These are phyloP conservation scores for Mediolabrus comicus DNA, from an alignment of 108 stramenopile genomes.

Conservation along the genomic window DNA sequence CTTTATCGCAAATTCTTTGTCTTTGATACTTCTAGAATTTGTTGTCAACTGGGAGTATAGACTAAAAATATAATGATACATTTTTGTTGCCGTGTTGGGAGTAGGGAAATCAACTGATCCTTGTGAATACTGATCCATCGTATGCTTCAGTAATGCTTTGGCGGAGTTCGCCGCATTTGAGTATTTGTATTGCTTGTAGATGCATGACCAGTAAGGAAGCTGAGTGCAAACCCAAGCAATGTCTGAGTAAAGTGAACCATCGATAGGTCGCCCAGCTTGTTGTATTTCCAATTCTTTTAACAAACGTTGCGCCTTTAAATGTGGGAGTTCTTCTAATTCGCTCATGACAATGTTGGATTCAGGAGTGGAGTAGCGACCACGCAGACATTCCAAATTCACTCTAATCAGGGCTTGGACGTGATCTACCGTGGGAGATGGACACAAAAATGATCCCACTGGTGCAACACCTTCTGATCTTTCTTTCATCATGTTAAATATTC, in stretches of 20 bases:
- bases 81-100: slow-evolving; percentile 26
- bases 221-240: slow-evolving; percentile 39
- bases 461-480: slow-evolving; percentile 5
- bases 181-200: slow-evolving; percentile 7
- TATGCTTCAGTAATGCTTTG: slow-evolving; percentile 8
- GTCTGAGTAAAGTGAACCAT: slow-evolving; percentile 27
- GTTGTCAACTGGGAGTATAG: neutral
- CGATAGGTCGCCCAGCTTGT: slow-evolving; percentile 3
- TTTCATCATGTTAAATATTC: slow-evolving; percentile 28
- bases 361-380: slow-evolving; percentile 11
- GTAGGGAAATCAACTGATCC: slow-evolving; percentile 18
- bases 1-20: slow-evolving; percentile 4
- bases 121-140: slow-evolving; percentile 17
- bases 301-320: slow-evolving; percentile 24
- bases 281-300: slow-evolving; percentile 18
- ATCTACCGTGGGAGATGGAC: slow-evolving; percentile 28
- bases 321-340: slow-evolving; percentile 23
- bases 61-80: slow-evolving; percentile 32
- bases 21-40: slow-evolving; percentile 25
- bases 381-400: slow-evolving; percentile 27
- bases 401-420: slow-evolving; percentile 27
- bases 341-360: slow-evolving; percentile 17
- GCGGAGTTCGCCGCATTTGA: slow-evolving; percentile 7
- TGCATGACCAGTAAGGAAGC: slow-evolving; percentile 24
- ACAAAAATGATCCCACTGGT: slow-evolving; percentile 10